Evolutionary conservation across 805 yeast species (phyloP), one percentile per base, ranked within the genome.

Genomic region (Myxozyma monticola): DNA sequence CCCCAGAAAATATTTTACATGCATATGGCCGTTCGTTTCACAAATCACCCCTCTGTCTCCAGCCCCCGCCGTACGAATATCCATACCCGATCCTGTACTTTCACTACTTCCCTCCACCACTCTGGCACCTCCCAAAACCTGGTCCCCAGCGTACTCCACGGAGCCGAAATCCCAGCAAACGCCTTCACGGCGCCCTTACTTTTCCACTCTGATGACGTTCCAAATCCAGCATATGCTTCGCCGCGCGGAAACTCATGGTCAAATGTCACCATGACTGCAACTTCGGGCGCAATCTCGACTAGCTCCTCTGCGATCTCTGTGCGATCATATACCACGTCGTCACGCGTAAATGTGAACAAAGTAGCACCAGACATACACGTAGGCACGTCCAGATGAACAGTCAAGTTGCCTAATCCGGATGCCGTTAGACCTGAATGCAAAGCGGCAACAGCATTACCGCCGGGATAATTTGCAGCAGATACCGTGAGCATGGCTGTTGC

Each of bases 341-440:
- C 37, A 76, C 63, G 34, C 63, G 62, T 58, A 62, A 89, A 84
- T 0, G 83, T 83, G 69, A 91, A 91, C 45, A 79, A 73, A 2
- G 90, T 78, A 3, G 82, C 83, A 7, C 98, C 98, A 0, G 91
- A 81, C 93, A 88, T 88, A 62, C 96, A 87, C 0, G 91, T 76
- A 0, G 85, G 79, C 2, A 84, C 83, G 61, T 86, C 95, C 70
- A 88, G 69, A 66, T 90, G 96, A 8, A 90, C 80, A 0, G 73
- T 66, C 15, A 72, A 51, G 7, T 46, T 26, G n/a, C 48, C 45
- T 22, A 62, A 61, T 3, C 53, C 44, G 33, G 48, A 20, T 29
- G 58, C 42, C 45, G 29, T 31, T 54, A 52, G 7, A 69, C 44
- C 22, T 77, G 60, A 36, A 71, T 88, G 85, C 50, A 85, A 74